Base-by-base conservation (phyloP, 768 basidiomycete species). In the Boletus coccyginus region DNA sequence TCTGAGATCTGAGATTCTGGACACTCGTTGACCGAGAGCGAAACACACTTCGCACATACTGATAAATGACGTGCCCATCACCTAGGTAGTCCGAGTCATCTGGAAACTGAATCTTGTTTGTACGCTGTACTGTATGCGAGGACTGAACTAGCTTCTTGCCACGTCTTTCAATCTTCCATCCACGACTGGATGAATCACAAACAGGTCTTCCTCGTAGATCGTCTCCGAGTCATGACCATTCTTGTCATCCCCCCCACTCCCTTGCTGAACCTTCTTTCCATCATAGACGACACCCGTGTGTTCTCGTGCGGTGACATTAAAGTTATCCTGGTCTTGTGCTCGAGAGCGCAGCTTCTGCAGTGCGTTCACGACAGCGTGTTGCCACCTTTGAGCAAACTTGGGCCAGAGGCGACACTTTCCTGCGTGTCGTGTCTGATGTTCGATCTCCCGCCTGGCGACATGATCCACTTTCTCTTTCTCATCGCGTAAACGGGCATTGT, bases 261-360 rank as follows among this genome's bases (percentile, higher is more conserved):
- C 79, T 57, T 66, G 72, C 40, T 81, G 71, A 31, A 74, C 72
- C 46, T 70, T 72, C 50, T 72, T 62, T 39, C 88, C 89, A 62
- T 90, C 85, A 66, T 96, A 92, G 0, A 94, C 84, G 5, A 62
- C 66, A 59, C 80, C 84, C 90, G 94, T 91, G 64, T 92, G 86
- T 69, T 92, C 88, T 43, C 79, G 76, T 39, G 75, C 74, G 7
- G 82, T 77, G 21, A 90, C 77, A 50, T 79, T 77, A 58, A 91
- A 73, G 46, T 84, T 76, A 51, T 83, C 76, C 60, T 72, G 74
- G 66, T 87, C 85, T 64, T 87, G 84, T 27, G 69, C 67, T 46
- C 73, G 73, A 38, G 81, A 82, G 71, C 75, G 77, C 55, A 74
- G 75, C 67, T 70, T 80, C 31, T 73, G 75, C 42, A 80, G 63